Percentiles rank a stretch among this genome's conserved stretches.
phyloP scores from a whole-genome alignment of 805 yeast genomes.

The Yamadazyma kitorensis region DNA sequence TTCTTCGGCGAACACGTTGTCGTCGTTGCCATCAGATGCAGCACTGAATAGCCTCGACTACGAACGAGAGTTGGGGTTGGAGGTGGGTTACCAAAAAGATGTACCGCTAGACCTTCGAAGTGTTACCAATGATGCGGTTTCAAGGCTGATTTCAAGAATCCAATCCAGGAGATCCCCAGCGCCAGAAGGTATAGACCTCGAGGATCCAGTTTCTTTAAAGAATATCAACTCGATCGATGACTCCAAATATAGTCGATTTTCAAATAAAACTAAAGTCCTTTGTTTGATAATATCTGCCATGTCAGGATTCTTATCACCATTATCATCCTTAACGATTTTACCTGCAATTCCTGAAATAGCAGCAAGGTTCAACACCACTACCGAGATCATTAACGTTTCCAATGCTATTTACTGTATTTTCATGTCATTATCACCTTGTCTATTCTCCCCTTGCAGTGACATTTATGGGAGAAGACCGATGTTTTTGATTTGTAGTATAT shows the following conservation, averaged over 20 bases:
- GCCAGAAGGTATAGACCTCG: slow-evolving; percentile 2
- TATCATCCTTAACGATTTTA: slow-evolving; percentile 42
- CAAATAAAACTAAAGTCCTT: slow-evolving; percentile 11
- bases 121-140: slow-evolving; percentile 19
- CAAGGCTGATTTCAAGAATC: slow-evolving; percentile 17
- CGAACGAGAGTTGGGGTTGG: too few relatives aligned
- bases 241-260: slow-evolving; percentile 11
- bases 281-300: slow-evolving; percentile 17
- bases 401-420: slow-evolving; percentile 49
- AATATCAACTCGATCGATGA: slow-evolving; percentile 2
- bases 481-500: slow-evolving; percentile 40
- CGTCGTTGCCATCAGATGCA: slow-evolving; percentile 4
- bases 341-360: slow-evolving; percentile 56
- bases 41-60: too few relatives aligned
- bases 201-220: slow-evolving; percentile 1
- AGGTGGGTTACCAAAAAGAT: slow-evolving; percentile 7
- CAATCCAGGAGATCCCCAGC: slow-evolving; percentile 16
- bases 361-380: slow-evolving; percentile 41
- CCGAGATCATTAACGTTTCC: slow-evolving; percentile 45
- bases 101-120: slow-evolving; percentile 19
- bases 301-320: slow-evolving; percentile 43
- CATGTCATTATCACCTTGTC: slow-evolving; percentile 53
- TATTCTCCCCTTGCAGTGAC: slow-evolving; percentile 49
- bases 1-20: not conserved
- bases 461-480: slow-evolving; percentile 49